phyloP scores from a whole-genome alignment of 1,284 basidiomycete species.

The Naganishia cerealis region DNA sequence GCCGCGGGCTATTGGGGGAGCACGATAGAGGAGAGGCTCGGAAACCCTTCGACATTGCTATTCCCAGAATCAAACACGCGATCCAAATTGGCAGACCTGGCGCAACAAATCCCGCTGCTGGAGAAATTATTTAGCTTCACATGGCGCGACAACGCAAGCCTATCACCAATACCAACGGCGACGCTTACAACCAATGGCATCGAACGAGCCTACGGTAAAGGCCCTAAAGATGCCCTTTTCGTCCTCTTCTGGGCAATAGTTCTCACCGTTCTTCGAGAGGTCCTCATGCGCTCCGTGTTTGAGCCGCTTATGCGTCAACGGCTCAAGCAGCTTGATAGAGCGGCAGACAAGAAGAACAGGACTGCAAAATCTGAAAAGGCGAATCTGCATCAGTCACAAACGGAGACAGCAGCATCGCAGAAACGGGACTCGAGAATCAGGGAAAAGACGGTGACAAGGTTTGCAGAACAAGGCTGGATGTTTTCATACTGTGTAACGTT shows the following conservation, averaged over 20 bases:
- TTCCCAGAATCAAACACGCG: not conserved
- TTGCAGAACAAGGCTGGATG: slow-evolving; percentile 93
- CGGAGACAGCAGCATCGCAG: not conserved
- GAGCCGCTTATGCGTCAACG: slow-evolving; percentile 76
- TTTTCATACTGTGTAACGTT: slow-evolving; percentile 75
- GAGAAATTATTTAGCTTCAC: slow-evolving; percentile 1
- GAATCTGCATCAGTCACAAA: slow-evolving; percentile 9
- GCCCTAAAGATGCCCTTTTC: slow-evolving; percentile 69
- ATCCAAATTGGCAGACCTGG: not conserved
- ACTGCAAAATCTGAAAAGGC: slow-evolving; percentile 18
- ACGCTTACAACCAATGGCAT: not conserved
- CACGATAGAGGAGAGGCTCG: slow-evolving; percentile 9
- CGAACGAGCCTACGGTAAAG: slow-evolving; percentile 58
- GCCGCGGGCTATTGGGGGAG: slow-evolving; percentile 14
- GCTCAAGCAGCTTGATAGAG: slow-evolving; percentile 50
- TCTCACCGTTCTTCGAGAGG: slow-evolving; percentile 76
- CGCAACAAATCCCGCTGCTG: slow-evolving; percentile 1
- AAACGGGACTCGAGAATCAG: slow-evolving; percentile 46
- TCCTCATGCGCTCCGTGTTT: slow-evolving; percentile 67
- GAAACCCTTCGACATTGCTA: not conserved
- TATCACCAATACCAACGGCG: not conserved
- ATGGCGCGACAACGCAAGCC: slow-evolving; percentile 5
- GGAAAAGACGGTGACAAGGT: slow-evolving; percentile 73
- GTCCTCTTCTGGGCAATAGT: slow-evolving; percentile 70
- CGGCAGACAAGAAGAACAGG: slow-evolving; percentile 43